Base-by-base conservation (phyloP, 2,329 filamentous ascomycete genomes). In the Penicillium sp. region DNA sequence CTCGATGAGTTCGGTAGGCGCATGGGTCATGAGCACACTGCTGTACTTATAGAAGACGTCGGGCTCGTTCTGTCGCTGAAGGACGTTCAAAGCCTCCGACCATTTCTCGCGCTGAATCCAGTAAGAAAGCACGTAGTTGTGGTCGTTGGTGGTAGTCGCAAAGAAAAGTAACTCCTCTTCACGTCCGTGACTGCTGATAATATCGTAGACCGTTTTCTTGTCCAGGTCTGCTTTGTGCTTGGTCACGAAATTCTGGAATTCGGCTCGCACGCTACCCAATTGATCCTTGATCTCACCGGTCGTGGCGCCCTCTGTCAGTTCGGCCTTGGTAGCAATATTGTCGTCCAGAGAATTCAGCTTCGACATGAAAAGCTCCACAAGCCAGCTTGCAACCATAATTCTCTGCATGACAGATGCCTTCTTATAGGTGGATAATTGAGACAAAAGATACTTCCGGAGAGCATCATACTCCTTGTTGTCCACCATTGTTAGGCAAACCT, bases 21-120 rank as follows among this genome's bases (percentile, higher is more conserved):
- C 86, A 68, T 96, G 89, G 15, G 86, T 87, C 88, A 99, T 96
- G 44, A 99, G 81, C n/a, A 97, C 92, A 65, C 88, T 96, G 76
- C 90, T 94, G 71, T 97, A 96, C 58, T 90, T 88, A 77, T 97
- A 97, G 74, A 97, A 99, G 42, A 95, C 89, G 46, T 95, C 90
- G 0, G 90, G 84, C 46, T 95, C 89, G 5, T 87, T 95, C 74
- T 99, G 94, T 71, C 89, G 91, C 76, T 96, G 95, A 47, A 99
- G 79, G 38, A 97, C 91, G 50, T 85, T 83, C 60, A 99, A 78
- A 2, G 91, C 90, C 64, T 96, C 91, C 4, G 78, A 75, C 94
- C 94, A 99, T 63, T 89, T 85, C 74, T 97, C 94, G 54, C 93
- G 83, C 72, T 97, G 94, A 16, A 97, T 88, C 94, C 94, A 99